A percentile compares a stretch with the other conserved stretches of the same genome.
phyloP scores from a whole-genome alignment of 257 asterid species.

The Solanum chmielewskii region DNA sequence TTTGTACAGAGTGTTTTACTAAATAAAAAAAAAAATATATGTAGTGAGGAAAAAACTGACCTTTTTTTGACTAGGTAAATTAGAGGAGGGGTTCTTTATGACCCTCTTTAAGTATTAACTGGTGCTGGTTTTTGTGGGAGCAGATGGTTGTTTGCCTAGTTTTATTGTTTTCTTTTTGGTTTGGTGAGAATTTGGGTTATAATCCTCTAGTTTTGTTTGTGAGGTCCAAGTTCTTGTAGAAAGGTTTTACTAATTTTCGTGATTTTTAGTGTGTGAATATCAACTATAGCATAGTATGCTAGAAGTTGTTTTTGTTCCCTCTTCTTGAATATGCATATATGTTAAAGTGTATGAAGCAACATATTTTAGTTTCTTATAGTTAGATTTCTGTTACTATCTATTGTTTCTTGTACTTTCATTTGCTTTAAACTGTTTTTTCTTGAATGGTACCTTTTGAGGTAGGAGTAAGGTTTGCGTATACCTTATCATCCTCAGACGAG shows the following conservation, averaged over 20 bases:
- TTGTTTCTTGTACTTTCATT: neutral
- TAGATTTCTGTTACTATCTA: neutral
- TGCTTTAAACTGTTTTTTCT: neutral
- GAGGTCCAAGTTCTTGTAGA: conserved; percentile 32
- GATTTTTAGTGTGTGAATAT: neutral
- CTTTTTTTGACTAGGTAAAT: conserved; percentile 28
- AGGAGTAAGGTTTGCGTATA: neutral
- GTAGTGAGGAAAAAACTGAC: conserved; percentile 38
- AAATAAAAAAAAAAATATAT: neutral
- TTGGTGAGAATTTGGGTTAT: conserved; percentile 19
- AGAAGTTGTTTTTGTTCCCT: neutral
- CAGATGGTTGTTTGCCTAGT: conserved; percentile 10
- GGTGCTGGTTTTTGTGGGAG: conserved; percentile 16
- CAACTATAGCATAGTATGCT: neutral
- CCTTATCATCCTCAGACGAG: neutral
- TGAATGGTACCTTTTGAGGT: neutral
- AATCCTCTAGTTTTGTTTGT: conserved; percentile 46
- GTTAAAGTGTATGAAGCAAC: neutral
- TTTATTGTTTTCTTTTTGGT: conserved; percentile 4
- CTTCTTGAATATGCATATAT: neutral
- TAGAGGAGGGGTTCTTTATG: neutral
- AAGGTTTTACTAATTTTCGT: conserved; percentile 15
- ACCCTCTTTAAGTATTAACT: conserved; percentile 15
- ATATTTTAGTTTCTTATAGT: neutral
- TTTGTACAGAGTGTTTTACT: conserved; percentile 58